These are phyloP conservation scores for Phaeoacremonium minimum DNA, from an alignment of 2,329 filamentous ascomycete species.

Conservation along the genomic window DNA sequence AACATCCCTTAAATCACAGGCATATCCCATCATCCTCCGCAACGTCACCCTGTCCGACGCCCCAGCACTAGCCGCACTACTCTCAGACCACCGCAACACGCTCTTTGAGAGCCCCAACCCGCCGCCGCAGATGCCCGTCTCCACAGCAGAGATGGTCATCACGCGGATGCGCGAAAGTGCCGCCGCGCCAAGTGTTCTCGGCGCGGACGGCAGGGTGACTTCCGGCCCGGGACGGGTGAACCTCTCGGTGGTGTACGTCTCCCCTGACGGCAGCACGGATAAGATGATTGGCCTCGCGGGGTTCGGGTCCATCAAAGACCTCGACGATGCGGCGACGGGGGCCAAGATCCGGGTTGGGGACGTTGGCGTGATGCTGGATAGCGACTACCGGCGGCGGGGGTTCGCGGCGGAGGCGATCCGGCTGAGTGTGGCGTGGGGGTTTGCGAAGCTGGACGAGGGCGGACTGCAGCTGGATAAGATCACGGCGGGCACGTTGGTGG, in stretches of 20 bases:
- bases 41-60: conserved; percentile 15
- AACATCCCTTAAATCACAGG: conserved; percentile 14
- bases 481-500: conserved; percentile 15
- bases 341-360: conserved; percentile 17
- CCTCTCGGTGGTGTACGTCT: conserved; percentile 14
- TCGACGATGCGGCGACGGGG: conserved; percentile 5
- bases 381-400: conserved; percentile 15
- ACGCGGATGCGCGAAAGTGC: conserved; percentile 16
- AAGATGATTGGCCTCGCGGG: conserved; percentile 20
- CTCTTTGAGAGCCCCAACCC: conserved; percentile 9
- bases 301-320: conserved; percentile 20
- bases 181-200: conserved; percentile 15
- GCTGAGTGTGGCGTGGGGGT: conserved; percentile 20
- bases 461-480: conserved; percentile 21
- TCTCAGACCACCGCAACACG: conserved; percentile 13
- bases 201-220: conserved; percentile 5
- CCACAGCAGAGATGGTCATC: conserved; percentile 12
- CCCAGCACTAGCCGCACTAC: conserved; percentile 15
- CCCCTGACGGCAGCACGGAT: conserved; percentile 1
- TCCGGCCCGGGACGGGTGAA: conserved; percentile 19
- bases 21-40: conserved; percentile 19
- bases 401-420: conserved; percentile 19
- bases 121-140: conserved; percentile 9
- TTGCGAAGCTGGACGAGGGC: conserved; percentile 12
- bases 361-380: conserved; percentile 19